Conservation (phyloP, 1,284 basidiomycete species). For the Malassezia yamatoensis region DNA sequence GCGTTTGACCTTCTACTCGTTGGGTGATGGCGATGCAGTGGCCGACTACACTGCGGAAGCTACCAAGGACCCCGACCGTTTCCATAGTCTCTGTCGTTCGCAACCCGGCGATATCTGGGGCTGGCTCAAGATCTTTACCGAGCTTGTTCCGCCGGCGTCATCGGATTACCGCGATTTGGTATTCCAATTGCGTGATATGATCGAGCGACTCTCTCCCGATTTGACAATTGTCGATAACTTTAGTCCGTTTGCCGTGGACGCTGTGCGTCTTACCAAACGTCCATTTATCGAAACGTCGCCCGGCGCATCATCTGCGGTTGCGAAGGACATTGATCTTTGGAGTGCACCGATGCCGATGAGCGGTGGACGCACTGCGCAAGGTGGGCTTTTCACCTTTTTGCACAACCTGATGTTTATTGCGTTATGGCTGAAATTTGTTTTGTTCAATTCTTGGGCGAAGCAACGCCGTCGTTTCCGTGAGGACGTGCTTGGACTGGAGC, state of each 20-base stretch:
- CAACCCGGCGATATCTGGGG: conserved; percentile 20
- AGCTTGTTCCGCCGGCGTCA: conserved; percentile 14
- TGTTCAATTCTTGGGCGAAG: conserved; percentile 17
- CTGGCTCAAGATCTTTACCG: conserved; percentile 14
- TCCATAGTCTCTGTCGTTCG: conserved; percentile 16
- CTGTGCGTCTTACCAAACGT: conserved; percentile 27
- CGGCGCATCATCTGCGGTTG: conserved; percentile 25
- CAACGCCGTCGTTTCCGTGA: conserved; percentile 14
- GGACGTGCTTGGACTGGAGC: conserved; percentile 20
- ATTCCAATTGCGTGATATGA: conserved; percentile 18
- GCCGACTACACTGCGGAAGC: conserved; percentile 21
- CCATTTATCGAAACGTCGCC: conserved; percentile 25
- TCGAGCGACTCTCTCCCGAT: conserved; percentile 24
- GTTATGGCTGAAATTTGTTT: conserved; percentile 16
- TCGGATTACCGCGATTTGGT: conserved; percentile 21
- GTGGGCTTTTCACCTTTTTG: conserved; percentile 17
- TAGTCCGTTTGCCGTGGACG: conserved; percentile 27
- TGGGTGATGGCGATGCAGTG: conserved; percentile 14
- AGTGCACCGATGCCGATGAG: conserved; percentile 27
- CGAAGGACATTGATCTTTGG: conserved; percentile 17
- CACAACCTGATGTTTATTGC: conserved; percentile 17
- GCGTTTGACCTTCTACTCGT: conserved; percentile 15
- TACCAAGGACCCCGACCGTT: conserved; percentile 10
- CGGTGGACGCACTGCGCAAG: conserved; percentile 14
- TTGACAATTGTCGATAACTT: conserved; percentile 32